These are phyloP conservation scores for Akanthomyces uredinophilus DNA, from an alignment of 2,329 filamentous ascomycete genomes.

Conservation along the genomic window DNA sequence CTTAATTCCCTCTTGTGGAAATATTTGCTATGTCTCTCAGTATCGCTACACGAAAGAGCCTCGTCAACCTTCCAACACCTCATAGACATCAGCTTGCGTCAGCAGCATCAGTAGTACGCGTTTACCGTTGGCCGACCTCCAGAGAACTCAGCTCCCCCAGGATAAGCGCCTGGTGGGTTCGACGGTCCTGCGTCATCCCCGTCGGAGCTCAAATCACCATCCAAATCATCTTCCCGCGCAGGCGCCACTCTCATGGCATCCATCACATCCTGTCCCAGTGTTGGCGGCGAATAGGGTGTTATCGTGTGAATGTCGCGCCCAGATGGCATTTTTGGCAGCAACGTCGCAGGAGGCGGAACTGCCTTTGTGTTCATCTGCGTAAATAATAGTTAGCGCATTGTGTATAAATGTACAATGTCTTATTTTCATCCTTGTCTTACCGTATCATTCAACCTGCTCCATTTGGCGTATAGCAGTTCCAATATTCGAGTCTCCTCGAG, in stretches of 20 bases:
- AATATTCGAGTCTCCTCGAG: constrained; percentile 81
- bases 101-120: constrained; percentile 31
- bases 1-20: no score
- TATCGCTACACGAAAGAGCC: no score
- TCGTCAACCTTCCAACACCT: no score
- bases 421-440: constrained; percentile 38
- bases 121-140: constrained; percentile 27
- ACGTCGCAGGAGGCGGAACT: constrained; percentile 64
- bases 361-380: constrained; percentile 70
- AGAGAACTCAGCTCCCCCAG: constrained; percentile 42
- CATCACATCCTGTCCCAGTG: constrained; percentile 60
- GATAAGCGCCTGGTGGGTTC: constrained; percentile 44
- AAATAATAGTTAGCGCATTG: no score
- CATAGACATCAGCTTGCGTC: no score
- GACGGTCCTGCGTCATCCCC: constrained; percentile 29
- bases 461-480: constrained; percentile 82
- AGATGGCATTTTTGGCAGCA: constrained; percentile 76
- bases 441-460: constrained; percentile 90
- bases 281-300: constrained; percentile 61
- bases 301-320: constrained; percentile 79
- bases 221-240: constrained; percentile 29
- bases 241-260: constrained; percentile 49
- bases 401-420: no score
- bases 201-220: constrained; percentile 34
- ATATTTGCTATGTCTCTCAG: no score